A percentile compares a stretch with the other conserved stretches of the same genome.
phyloP scores from a whole-genome alignment of 2,329 filamentous ascomycete species.

The Epichloe scottii region DNA sequence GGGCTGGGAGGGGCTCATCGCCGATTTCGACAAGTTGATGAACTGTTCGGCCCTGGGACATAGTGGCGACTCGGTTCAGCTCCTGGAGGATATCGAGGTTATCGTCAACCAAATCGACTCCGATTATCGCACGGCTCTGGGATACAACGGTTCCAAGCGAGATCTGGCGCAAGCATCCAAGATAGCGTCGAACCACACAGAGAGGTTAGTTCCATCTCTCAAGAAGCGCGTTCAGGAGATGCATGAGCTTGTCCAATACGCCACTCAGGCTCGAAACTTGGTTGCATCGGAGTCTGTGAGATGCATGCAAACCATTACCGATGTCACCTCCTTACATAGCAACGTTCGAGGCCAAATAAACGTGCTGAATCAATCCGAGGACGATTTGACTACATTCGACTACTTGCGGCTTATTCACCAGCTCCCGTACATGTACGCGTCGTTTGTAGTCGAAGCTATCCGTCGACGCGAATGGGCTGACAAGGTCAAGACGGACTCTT shows the following conservation, averaged over 20 bases:
- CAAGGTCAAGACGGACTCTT: slow-evolving; percentile 78
- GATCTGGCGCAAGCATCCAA: slow-evolving; percentile 51
- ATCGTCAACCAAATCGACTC: slow-evolving; percentile 76
- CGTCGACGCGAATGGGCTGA: slow-evolving; percentile 82
- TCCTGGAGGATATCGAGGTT: slow-evolving; percentile 76
- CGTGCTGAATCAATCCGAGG: slow-evolving; percentile 57
- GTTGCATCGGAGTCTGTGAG: slow-evolving; percentile 52
- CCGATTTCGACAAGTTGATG: slow-evolving; percentile 48
- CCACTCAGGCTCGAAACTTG: slow-evolving; percentile 53
- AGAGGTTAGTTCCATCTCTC: slow-evolving; percentile 46
- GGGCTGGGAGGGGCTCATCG: slow-evolving; percentile 48
- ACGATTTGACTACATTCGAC: slow-evolving; percentile 70
- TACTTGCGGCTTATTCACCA: slow-evolving; percentile 68
- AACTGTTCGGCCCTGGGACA: slow-evolving; percentile 43
- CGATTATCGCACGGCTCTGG: slow-evolving; percentile 68
- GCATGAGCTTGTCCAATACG: slow-evolving; percentile 45
- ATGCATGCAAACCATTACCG: slow-evolving; percentile 73
- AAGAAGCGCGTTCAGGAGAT: slow-evolving; percentile 45
- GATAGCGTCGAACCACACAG: slow-evolving; percentile 50
- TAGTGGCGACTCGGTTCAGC: slow-evolving; percentile 49
- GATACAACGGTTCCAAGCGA: slow-evolving; percentile 50
- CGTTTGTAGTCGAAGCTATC: slow-evolving; percentile 75
- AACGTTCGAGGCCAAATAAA: slow-evolving; percentile 61
- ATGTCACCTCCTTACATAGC: slow-evolving; percentile 63
- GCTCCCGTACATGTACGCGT: slow-evolving; percentile 80